These are phyloP conservation scores for Corymbia citriodora DNA, from an alignment of 441 rosid genomes.

Conservation along the genomic window DNA sequence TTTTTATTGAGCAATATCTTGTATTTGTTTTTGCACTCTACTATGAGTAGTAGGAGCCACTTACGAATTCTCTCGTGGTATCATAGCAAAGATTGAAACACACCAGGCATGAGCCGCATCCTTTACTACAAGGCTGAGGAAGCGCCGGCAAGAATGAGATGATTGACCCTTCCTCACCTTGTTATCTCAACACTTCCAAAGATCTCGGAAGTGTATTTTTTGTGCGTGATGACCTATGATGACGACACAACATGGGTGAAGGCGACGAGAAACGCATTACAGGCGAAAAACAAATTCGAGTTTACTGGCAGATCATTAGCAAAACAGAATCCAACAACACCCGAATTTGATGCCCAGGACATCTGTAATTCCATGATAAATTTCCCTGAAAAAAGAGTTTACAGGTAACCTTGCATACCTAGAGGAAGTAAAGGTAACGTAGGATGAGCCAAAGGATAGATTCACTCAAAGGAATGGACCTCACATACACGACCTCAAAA, in stretches of 20 bases:
- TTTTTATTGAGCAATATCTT: background rate
- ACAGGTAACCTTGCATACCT: background rate
- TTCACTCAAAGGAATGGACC: background rate
- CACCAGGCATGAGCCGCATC: background rate
- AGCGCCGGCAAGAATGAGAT: background rate
- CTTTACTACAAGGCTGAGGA: background rate
- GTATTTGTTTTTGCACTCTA: background rate
- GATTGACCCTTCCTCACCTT: background rate
- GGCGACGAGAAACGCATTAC: background rate
- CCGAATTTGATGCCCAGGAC: background rate
- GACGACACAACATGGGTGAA: background rate
- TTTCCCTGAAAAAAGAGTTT: background rate
- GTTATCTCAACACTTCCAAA: background rate
- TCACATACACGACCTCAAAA: background rate
- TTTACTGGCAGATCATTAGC: background rate
- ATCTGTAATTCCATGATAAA: background rate
- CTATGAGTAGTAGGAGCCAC: background rate
- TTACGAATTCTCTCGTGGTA: background rate
- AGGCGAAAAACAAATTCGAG: background rate
- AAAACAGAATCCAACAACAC: background rate
- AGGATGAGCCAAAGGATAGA: background rate
- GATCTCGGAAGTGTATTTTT: background rate
- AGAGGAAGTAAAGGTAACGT: background rate
- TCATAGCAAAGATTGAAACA: background rate
- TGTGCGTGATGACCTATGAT: fast-evolving